Percentiles rank a stretch among this genome's conserved stretches.
Evolutionary conservation across 306 rosid genomes (phyloP).

Genomic region (Carpinus fangiana): DNA sequence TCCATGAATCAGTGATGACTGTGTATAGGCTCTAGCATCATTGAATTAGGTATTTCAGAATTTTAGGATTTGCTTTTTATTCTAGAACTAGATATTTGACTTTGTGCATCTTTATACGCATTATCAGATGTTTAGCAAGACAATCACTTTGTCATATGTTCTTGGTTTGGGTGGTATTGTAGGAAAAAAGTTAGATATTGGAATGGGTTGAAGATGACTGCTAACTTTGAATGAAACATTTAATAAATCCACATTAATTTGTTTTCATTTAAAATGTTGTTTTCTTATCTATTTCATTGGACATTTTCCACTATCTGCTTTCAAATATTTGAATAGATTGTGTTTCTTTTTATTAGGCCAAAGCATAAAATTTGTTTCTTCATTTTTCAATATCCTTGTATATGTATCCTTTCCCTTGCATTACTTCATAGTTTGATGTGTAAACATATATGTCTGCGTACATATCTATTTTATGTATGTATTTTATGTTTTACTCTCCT

Average conservation of each 20-base stretch:
- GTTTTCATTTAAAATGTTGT: neutral
- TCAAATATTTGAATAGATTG: neutral
- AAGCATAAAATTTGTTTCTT: neutral
- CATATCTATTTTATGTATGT: neutral
- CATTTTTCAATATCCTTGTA: neutral
- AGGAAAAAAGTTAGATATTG: neutral
- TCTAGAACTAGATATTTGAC: neutral
- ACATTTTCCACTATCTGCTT: neutral
- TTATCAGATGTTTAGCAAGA: neutral
- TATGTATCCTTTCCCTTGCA: neutral
- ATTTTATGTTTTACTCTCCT: conserved; percentile 19
- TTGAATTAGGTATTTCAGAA: neutral
- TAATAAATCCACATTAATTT: neutral
- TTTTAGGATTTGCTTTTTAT: neutral
- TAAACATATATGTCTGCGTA: neutral
- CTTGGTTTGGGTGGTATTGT: neutral
- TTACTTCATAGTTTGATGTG: neutral
- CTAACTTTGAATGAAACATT: neutral
- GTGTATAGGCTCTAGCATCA: neutral
- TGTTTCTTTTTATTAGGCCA: neutral
- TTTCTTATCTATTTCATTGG: neutral
- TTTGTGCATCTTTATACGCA: neutral
- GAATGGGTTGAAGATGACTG: conserved; percentile 1
- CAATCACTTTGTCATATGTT: neutral
- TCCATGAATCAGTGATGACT: neutral